Base-by-base conservation (phyloP, 2,329 filamentous ascomycete species). In the Gaeumannomyces tritici region DNA sequence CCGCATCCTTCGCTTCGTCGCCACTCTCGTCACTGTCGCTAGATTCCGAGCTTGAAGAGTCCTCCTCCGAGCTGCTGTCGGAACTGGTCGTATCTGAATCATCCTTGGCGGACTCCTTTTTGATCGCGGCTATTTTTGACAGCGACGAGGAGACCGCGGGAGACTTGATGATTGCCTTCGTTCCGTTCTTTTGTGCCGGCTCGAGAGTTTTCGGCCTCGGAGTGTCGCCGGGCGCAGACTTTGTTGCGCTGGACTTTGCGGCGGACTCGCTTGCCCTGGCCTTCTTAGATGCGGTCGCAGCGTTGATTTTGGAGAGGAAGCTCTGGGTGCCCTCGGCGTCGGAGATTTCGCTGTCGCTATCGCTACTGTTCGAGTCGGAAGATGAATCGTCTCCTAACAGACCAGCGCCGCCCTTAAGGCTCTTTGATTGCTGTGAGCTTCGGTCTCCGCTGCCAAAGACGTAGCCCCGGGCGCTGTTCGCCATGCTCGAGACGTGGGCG, bases 1-100 rank as follows among this genome's bases (percentile, higher is more conserved):
- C 60, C n/a, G 60, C 55, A 27, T 29, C 5, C 54, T 59, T 56
- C 15, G 42, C 42, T 9, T 24, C 21, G 24, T 9, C 54, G 6
- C 42, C 59, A 28, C 27, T 54, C 31, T 55, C 47, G 9, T 61
- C 59, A 29, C 59, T 61, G 4, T 72, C 71, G 65, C 67, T 73
- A 11, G 66, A 66, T 27, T 62, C 63, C 12, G 63, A 64, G 24
- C 62, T 9, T 66, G 69, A 65, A 55, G 69, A 67, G 64, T 63
- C 57, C 55, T 62, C 59, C 68, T 67, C 60, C 13, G 60, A 57
- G 54, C 60, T 57, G 54, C 60, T 57, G 13, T 42, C 60, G 13
- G 51, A 56, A 27, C 42, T 54, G 51, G 35, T 61, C n/a, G 59
- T 31, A 28, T 60, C 59, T 33, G 35, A 13, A 60, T 60, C 56